phyloP scores from a whole-genome alignment of 2,329 filamentous ascomycete genomes.

The Claviceps arundinis region DNA sequence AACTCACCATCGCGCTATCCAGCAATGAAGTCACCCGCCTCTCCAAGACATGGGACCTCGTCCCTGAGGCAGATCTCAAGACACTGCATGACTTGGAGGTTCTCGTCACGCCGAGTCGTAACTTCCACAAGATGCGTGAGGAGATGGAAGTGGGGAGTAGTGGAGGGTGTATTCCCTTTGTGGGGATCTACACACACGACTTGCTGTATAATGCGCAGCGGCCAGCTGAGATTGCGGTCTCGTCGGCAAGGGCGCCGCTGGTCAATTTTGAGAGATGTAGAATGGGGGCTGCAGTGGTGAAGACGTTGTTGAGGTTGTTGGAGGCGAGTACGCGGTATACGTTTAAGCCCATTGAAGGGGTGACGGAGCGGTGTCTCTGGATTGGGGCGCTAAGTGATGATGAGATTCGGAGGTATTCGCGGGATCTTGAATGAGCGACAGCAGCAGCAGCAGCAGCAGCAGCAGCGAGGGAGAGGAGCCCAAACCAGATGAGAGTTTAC shows the following conservation, averaged over 20 bases:
- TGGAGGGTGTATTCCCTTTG: conserved; percentile 69
- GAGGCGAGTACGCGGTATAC: conserved; percentile 64
- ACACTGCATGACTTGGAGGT: conserved; percentile 56
- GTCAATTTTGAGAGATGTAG: conserved; percentile 78
- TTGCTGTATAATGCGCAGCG: conserved; percentile 71
- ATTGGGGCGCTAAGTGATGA: conserved; percentile 63
- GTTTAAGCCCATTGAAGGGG: conserved; percentile 62
- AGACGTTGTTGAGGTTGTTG: conserved; percentile 64
- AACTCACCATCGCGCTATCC: conserved; percentile 64
- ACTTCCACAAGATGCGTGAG: conserved; percentile 61
- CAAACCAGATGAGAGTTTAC: not conserved
- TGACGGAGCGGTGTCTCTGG: conserved; percentile 75
- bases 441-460: not conserved
- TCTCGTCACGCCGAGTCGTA: conserved; percentile 63
- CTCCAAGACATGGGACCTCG: conserved; percentile 55
- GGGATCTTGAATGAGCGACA: conserved; percentile 28
- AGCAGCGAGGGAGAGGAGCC: not conserved
- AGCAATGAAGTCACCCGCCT: conserved; percentile 60
- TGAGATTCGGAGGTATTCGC: conserved; percentile 50
- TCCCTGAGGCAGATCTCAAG: conserved; percentile 50
- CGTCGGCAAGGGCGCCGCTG: conserved; percentile 51
- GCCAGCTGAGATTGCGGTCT: conserved; percentile 59
- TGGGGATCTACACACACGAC: conserved; percentile 74
- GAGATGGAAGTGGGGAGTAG: conserved; percentile 65
- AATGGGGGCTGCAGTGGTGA: conserved; percentile 62